These are phyloP conservation scores for Malus hybrid DNA, from an alignment of 331 rosid species.

Conservation along the genomic window DNA sequence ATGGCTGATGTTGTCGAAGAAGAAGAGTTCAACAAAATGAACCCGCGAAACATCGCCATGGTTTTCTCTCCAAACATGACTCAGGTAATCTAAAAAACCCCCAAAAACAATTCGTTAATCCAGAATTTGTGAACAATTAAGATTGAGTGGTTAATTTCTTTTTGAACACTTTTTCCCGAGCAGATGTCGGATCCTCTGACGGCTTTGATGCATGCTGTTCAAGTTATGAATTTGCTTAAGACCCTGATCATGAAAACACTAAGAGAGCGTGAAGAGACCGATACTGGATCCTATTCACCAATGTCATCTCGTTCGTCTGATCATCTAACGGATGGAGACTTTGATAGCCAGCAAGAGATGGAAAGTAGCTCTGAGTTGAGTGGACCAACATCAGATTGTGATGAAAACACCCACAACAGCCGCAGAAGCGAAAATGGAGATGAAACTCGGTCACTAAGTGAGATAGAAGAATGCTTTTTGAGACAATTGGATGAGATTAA, in stretches of 20 bases:
- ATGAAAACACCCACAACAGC: conserved; percentile 34
- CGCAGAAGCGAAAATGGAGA: conserved; percentile 39
- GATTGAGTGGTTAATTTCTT: not conserved
- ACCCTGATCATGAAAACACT: conserved; percentile 70
- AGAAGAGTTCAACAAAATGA: conserved; percentile 86
- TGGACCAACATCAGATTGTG: conserved; percentile 41
- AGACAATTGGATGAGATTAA: conserved; percentile 44
- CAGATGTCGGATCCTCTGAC: conserved; percentile 99
- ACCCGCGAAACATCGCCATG: conserved; percentile 94
- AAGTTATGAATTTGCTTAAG: conserved; percentile 94
- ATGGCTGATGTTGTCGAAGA: conserved; percentile 98
- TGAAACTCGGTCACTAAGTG: conserved; percentile 34
- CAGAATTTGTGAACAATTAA: not conserved
- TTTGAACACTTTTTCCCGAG: not conserved
- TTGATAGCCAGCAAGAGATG: conserved; percentile 59
- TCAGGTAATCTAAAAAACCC: conserved; percentile 36
- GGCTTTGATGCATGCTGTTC: conserved; percentile 98
- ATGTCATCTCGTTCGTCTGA: conserved; percentile 60
- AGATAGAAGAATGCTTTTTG: conserved; percentile 64
- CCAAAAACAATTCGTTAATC: not conserved
- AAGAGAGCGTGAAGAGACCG: conserved; percentile 72
- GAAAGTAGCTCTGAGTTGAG: conserved; percentile 51
- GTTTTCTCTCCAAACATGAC: conserved; percentile 98
- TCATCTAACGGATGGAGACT: conserved; percentile 53
- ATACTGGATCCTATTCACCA: conserved; percentile 47